Evolutionary conservation across 768 basidiomycete species (phyloP).

Genomic region (Naganishia onofrii): DNA sequence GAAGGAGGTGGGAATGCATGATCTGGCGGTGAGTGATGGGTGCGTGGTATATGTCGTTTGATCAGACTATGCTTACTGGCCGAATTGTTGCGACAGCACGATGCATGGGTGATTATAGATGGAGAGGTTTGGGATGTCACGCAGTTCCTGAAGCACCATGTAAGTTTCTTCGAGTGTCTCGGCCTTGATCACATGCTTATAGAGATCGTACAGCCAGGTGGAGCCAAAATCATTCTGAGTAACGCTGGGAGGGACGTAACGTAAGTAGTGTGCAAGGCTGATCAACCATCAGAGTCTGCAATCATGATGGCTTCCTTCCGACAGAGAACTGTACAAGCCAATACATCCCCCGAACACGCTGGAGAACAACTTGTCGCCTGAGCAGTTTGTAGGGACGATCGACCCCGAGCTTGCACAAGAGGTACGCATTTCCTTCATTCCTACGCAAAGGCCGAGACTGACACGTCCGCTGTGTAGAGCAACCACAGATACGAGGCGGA

Average conservation of each 20-base stretch:
- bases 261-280: conserved; percentile 35
- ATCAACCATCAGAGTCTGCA: background rate
- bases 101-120: conserved; percentile 48
- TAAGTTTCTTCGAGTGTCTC: background rate
- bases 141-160: conserved; percentile 39
- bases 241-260: conserved; percentile 49
- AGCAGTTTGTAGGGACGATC: conserved; percentile 41
- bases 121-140: conserved; percentile 50
- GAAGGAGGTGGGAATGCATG: conserved; percentile 42
- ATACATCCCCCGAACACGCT: conserved; percentile 47
- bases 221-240: conserved; percentile 43
- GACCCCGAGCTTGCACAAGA: conserved; percentile 39
- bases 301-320: background rate
- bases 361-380: conserved; percentile 41
- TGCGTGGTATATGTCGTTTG: too few relatives aligned
- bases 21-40: conserved; percentile 33
- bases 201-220: conserved; percentile 40
- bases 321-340: conserved; percentile 41
- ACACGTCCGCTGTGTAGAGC: conserved; percentile 5
- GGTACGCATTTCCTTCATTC: conserved; percentile 24
- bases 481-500: conserved; percentile 38
- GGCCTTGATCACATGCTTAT: background rate
- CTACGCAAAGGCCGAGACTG: background rate
- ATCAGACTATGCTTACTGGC: too few relatives aligned
- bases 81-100: conserved; percentile 31